Evolutionary conservation across 164 flowering plant species (phyloP).

Genomic region (Magnolia changhungtana): DNA sequence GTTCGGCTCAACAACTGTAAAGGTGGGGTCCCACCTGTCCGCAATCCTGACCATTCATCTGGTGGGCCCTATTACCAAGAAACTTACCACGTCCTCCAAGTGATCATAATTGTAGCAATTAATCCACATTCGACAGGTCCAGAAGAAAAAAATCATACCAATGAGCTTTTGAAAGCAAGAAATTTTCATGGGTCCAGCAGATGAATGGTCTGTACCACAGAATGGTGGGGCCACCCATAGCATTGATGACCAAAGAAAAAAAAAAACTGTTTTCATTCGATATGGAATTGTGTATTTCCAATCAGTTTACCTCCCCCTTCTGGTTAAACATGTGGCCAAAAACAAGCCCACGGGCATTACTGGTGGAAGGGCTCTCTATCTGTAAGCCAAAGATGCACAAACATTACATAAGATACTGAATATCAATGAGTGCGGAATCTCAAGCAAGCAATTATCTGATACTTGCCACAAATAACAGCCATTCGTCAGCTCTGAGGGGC

Average conservation of each 20-base stretch:
- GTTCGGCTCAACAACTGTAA: no score
- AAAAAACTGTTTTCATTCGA: not conserved
- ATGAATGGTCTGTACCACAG: not conserved
- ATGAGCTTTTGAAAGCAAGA: no score
- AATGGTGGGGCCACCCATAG: not conserved
- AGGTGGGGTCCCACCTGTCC: no score
- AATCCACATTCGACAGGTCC: no score
- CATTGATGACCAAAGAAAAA: no score
- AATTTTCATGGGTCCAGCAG: no score
- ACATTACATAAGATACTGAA: not conserved
- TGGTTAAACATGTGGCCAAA: conserved; percentile 71
- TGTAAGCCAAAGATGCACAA: conserved; percentile 17
- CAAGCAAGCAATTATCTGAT: not conserved
- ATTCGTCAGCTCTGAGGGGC: conserved; percentile 83
- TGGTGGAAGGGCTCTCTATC: conserved; percentile 52
- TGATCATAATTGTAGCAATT: no score
- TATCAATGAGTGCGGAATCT: not conserved
- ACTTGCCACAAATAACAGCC: conserved; percentile 79
- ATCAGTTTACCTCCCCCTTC: conserved; percentile 71
- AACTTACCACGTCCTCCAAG: no score
- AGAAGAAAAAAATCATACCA: no score
- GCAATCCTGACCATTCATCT: no score
- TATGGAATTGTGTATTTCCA: not conserved
- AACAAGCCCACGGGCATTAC: conserved; percentile 48
- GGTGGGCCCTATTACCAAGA: no score